A percentile compares a stretch with the other conserved stretches of the same genome.
Conservation (phyloP, 345 rosid genomes). For the Syzygium aqueum region DNA sequence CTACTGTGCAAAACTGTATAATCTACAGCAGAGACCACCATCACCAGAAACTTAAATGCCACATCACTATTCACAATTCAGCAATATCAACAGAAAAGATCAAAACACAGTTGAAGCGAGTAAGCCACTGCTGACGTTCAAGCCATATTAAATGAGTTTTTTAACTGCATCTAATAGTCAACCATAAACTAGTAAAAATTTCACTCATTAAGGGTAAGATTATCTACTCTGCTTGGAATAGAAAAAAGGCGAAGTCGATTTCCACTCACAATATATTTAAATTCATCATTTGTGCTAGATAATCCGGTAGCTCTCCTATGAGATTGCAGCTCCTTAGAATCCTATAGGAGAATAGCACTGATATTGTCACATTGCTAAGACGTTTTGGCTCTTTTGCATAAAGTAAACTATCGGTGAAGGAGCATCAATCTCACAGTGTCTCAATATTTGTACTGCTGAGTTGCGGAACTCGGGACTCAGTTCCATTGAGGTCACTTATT, state of each 20-base stretch:
- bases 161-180: neutral
- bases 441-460: neutral
- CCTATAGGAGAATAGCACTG: conserved; percentile 10
- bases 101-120: neutral
- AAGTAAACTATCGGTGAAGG: neutral
- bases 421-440: neutral
- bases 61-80: neutral
- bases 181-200: neutral
- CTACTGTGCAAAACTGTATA: accelerated
- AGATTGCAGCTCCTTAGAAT: conserved; percentile 53
- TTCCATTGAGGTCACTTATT: conserved; percentile 4
- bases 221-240: neutral
- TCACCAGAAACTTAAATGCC: neutral
- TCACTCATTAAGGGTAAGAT: neutral
- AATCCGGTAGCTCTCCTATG: conserved; percentile 28
- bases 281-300: conserved; percentile 8
- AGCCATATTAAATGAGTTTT: neutral
- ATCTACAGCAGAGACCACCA: neutral
- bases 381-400: neutral
- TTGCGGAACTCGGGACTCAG: neutral
- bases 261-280: conserved; percentile 36
- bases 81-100: neutral
- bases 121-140: neutral
- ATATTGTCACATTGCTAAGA: neutral
- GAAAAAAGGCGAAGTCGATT: neutral